A percentile compares a stretch with the other conserved stretches of the same genome.
Evolutionary conservation across 257 asterid species (phyloP).

Genomic region (Rauvolfia tetraphylla): DNA sequence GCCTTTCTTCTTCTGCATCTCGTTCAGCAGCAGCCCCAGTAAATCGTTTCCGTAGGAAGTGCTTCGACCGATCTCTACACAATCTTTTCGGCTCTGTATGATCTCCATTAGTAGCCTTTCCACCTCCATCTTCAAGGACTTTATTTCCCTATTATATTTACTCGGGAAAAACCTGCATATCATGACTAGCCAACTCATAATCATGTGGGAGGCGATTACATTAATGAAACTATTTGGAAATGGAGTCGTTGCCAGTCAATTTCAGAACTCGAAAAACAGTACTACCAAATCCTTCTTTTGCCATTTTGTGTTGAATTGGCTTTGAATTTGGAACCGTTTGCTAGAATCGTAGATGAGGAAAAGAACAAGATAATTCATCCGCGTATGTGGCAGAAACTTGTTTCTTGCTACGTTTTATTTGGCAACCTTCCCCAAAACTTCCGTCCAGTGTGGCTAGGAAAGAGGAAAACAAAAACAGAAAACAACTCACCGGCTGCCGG

Average conservation of each 20-base stretch:
- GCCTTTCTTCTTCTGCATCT: slow-evolving; percentile 65
- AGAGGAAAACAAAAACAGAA: neutral
- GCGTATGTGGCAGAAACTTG: too few relatives aligned
- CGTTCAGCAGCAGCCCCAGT: slow-evolving; percentile 64
- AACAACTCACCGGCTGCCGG: slow-evolving; percentile 74
- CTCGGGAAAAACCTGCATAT: slow-evolving; percentile 67
- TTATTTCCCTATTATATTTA: slow-evolving; percentile 86
- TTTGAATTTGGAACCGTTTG: neutral
- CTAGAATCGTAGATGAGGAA: neutral
- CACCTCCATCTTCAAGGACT: slow-evolving; percentile 65
- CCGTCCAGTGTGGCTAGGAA: neutral
- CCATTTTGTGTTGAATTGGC: neutral
- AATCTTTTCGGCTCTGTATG: slow-evolving; percentile 66
- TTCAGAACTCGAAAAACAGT: slow-evolving; percentile 6
- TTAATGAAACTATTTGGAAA: slow-evolving; percentile 19
- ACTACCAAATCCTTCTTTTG: neutral
- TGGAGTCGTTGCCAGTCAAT: slow-evolving; percentile 21
- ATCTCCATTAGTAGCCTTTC: slow-evolving; percentile 84
- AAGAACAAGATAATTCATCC: neutral
- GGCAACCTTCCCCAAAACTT: neutral
- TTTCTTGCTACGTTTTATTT: neutral
- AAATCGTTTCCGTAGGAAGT: slow-evolving; percentile 71
- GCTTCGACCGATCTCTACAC: slow-evolving; percentile 75
- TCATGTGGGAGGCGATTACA: neutral
- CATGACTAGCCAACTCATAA: neutral